Conservation (phyloP, 306 rosid species). For the apple (Malus domestica) region DNA sequence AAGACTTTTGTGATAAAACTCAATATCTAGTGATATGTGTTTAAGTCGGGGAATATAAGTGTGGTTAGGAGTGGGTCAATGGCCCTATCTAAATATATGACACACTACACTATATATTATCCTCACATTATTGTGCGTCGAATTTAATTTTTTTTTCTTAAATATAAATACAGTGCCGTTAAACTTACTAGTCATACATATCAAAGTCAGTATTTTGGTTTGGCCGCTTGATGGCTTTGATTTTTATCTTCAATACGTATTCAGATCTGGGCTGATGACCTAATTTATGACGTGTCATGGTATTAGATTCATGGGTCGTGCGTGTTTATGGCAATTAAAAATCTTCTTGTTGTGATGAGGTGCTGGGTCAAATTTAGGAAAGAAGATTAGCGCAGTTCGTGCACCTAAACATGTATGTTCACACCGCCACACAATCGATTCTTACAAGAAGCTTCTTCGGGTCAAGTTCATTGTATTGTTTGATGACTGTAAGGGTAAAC, state of each 20-base stretch:
- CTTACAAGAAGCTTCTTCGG: constrained; percentile 11
- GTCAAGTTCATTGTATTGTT: background rate
- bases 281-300: background rate
- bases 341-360: background rate
- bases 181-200: fast-evolving
- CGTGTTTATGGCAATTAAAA: background rate
- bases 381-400: background rate
- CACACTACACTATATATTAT: too few relatives aligned
- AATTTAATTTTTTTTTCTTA: too few relatives aligned
- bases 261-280: background rate
- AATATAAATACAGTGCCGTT: fast-evolving
- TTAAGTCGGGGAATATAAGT: too few relatives aligned
- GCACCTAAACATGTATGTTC: background rate
- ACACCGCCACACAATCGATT: background rate
- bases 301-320: background rate
- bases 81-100: too few relatives aligned
- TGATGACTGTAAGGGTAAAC: background rate
- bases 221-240: background rate
- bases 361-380: background rate
- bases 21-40: too few relatives aligned
- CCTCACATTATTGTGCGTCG: background rate
- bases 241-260: background rate
- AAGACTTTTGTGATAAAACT: too few relatives aligned
- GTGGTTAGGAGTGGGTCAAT: too few relatives aligned
- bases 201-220: background rate